phyloP scores from a whole-genome alignment of 805 yeast species.

The Saccharomycopsis amapae region DNA sequence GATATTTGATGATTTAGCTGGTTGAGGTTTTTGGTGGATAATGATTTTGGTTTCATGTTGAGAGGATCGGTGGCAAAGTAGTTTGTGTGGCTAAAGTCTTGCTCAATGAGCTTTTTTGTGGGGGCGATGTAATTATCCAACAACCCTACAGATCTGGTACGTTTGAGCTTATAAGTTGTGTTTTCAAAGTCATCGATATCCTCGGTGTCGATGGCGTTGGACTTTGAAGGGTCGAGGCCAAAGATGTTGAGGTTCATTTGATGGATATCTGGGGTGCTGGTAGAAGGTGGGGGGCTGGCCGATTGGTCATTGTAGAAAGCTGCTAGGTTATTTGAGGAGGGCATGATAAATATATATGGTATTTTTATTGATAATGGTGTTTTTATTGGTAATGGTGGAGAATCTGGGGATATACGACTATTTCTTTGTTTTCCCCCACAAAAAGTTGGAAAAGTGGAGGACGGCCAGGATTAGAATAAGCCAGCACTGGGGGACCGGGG shows the following conservation, averaged over 20 bases:
- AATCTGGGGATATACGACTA: too few relatives aligned
- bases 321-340: conserved; percentile 12
- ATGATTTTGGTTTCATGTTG: conserved; percentile 19
- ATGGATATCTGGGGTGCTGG: too few relatives aligned
- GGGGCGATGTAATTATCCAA: conserved; percentile 62
- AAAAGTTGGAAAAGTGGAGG: too few relatives aligned
- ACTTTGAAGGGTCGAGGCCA: conserved; percentile 34
- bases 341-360: too few relatives aligned
- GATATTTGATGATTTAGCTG: conserved; percentile 5
- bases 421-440: too few relatives aligned
- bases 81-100: conserved; percentile 25
- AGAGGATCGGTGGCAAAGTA: conserved; percentile 20
- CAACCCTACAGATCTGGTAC: conserved; percentile 78
- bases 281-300: too few relatives aligned
- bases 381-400: too few relatives aligned
- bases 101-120: conserved; percentile 33
- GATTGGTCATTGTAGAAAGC: conserved; percentile 5
- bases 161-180: conserved; percentile 64
- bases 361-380: too few relatives aligned
- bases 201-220: conserved; percentile 57
- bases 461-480: too few relatives aligned
- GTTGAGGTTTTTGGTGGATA: conserved; percentile 10
- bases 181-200: conserved; percentile 64
- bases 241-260: too few relatives aligned
- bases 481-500: too few relatives aligned